Conservation (phyloP, 208 protist genomes). For the Eutreptiella sp. region DNA sequence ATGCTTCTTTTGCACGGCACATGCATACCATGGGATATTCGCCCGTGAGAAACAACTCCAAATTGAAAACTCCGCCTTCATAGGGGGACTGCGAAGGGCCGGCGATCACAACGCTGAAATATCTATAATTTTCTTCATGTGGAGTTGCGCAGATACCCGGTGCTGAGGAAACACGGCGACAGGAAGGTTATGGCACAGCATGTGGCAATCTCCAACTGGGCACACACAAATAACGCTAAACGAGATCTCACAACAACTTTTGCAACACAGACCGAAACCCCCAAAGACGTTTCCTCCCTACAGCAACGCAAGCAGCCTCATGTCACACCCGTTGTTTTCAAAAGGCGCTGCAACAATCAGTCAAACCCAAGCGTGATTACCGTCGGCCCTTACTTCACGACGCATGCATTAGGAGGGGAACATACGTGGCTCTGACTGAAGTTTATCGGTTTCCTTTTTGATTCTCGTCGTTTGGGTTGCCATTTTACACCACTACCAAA, state of each 20-base stretch:
- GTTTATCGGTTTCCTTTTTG: slow-evolving; percentile 31
- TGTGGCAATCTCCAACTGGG: too few relatives aligned
- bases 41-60: slow-evolving; percentile 84
- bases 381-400: background rate
- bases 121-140: slow-evolving; percentile 59
- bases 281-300: background rate
- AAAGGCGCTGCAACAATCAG: background rate
- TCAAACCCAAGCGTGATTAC: slow-evolving; percentile 7
- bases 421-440: slow-evolving; percentile 21
- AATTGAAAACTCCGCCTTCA: slow-evolving; percentile 62
- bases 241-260: background rate
- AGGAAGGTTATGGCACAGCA: too few relatives aligned
- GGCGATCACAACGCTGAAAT: slow-evolving; percentile 71
- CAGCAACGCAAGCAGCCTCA: background rate
- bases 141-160: slow-evolving; percentile 46
- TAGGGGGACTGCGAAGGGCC: slow-evolving; percentile 61
- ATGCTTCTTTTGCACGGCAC: background rate
- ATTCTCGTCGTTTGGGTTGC: slow-evolving; percentile 21
- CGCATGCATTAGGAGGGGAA: background rate
- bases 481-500: slow-evolving; percentile 5
- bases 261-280: background rate
- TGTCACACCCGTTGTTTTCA: background rate
- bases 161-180: too few relatives aligned
- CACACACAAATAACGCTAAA: too few relatives aligned
- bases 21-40: slow-evolving; percentile 75